Percentiles rank a stretch among this genome's conserved stretches.
Conservation (phyloP, 2,329 filamentous ascomycete species). For the Aschersonia sp. region DNA sequence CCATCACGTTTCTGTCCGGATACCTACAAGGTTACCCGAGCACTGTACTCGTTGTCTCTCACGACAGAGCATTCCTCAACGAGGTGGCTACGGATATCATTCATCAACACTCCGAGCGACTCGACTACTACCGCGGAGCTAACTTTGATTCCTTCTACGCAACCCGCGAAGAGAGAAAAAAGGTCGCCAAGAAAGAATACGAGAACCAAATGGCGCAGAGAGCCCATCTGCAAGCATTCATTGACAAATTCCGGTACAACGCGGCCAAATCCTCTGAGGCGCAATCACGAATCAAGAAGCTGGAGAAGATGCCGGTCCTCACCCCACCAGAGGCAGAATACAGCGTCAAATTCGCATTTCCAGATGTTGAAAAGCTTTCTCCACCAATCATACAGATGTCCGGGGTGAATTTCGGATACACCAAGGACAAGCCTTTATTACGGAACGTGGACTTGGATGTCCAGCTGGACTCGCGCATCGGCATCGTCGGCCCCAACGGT, state of each 20-base stretch:
- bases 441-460: slow-evolving; percentile 87
- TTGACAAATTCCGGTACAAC: slow-evolving; percentile 99
- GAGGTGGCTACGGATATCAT: slow-evolving; percentile 99
- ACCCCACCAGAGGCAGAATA: slow-evolving; percentile 88
- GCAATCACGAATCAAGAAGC: slow-evolving; percentile 96
- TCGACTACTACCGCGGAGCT: slow-evolving; percentile 96
- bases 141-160: slow-evolving; percentile 98
- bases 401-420: slow-evolving; percentile 82
- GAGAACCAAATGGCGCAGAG: slow-evolving; percentile 95
- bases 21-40: slow-evolving; percentile 91
- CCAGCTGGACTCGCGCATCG: slow-evolving; percentile 93
- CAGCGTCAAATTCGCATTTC: slow-evolving; percentile 92
- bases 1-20: slow-evolving; percentile 92
- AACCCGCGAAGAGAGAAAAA: slow-evolving; percentile 90
- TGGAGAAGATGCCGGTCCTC: slow-evolving; percentile 90
- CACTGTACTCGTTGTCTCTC: slow-evolving; percentile 89
- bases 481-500: slow-evolving; percentile 98
- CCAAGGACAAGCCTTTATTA: slow-evolving; percentile 62
- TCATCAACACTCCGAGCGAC: slow-evolving; percentile 89
- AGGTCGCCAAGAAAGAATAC: slow-evolving; percentile 93
- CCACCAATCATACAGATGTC: slow-evolving; percentile 98
- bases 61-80: slow-evolving; percentile 98
- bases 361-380: slow-evolving; percentile 92
- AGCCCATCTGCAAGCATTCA: slow-evolving; percentile 91
- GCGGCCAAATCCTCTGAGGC: slow-evolving; percentile 97